A percentile compares a stretch with the other conserved stretches of the same genome.
phyloP scores from a whole-genome alignment of 2,329 filamentous ascomycete genomes.

The Tolypocladium inflatum region DNA sequence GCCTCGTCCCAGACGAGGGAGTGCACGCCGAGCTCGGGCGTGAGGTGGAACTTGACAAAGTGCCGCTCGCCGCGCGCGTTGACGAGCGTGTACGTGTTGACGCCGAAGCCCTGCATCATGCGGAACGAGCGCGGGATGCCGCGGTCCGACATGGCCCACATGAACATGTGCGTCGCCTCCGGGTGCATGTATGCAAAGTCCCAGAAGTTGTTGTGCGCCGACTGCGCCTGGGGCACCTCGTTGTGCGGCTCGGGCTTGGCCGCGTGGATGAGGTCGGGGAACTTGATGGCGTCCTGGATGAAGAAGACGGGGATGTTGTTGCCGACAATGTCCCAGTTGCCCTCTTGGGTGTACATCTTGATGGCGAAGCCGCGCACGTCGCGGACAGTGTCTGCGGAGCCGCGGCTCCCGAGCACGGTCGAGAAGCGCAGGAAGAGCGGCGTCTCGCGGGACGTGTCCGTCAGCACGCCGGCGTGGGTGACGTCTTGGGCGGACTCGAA shows the following conservation, averaged over 20 bases:
- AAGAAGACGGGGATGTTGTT: conserved; percentile 65
- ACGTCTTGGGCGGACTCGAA: conserved; percentile 58
- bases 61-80: conserved; percentile 59
- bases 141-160: conserved; percentile 71
- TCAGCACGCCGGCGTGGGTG: conserved; percentile 54
- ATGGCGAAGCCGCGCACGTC: conserved; percentile 74
- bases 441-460: conserved; percentile 41
- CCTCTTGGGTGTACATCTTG: conserved; percentile 57
- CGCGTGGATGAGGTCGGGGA: conserved; percentile 56
- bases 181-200: conserved; percentile 56
- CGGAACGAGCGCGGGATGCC: conserved; percentile 65
- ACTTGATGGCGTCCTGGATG: conserved; percentile 58
- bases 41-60: conserved; percentile 74
- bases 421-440: conserved; percentile 52
- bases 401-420: conserved; percentile 64
- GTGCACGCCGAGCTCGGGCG: conserved; percentile 64
- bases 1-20: conserved; percentile 74
- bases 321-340: conserved; percentile 59
- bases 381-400: conserved; percentile 72
- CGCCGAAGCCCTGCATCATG: conserved; percentile 82
- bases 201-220: conserved; percentile 69
- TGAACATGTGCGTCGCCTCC: conserved; percentile 69
- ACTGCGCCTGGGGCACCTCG: conserved; percentile 62
- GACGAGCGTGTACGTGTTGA: conserved; percentile 65
- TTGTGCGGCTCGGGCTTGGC: conserved; percentile 68